Evolutionary conservation across 306 rosid genomes (phyloP).

Genomic region (Prunus kanzakura): DNA sequence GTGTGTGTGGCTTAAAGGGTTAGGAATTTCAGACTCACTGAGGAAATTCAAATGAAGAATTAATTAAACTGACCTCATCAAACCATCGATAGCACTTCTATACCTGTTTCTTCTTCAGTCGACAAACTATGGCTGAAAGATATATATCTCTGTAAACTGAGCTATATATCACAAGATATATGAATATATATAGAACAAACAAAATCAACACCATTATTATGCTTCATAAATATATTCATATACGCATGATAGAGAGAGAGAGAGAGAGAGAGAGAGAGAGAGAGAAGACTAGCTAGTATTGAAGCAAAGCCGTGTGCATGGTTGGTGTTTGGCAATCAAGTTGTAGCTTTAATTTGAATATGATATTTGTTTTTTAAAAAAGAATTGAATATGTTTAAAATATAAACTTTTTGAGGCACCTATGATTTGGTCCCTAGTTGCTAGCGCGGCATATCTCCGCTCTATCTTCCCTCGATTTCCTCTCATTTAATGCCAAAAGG

Average conservation of each 20-base stretch:
- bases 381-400: too few relatives aligned
- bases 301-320: not conserved
- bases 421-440: conserved; percentile 14
- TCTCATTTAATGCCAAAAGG: conserved; percentile 52
- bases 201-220: not conserved
- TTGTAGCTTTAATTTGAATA: not conserved
- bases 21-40: too few relatives aligned
- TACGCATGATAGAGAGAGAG: not conserved
- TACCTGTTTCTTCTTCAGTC: not conserved
- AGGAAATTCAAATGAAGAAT: too few relatives aligned
- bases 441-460: conserved; percentile 41
- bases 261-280: not conserved
- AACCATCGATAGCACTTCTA: too few relatives aligned
- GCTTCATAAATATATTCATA: not conserved
- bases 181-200: too few relatives aligned
- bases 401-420: conserved; percentile 20
- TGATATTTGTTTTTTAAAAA: not conserved
- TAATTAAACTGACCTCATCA: too few relatives aligned
- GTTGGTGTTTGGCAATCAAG: not conserved
- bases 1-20: too few relatives aligned
- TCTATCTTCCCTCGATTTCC: conserved; percentile 66
- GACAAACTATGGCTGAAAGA: not conserved
- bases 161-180: too few relatives aligned
- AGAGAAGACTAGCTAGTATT: too few relatives aligned
- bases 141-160: not conserved